These are phyloP conservation scores for Mycothermus thermophilus DNA, from an alignment of 495 filamentous ascomycete species.

Conservation along the genomic window DNA sequence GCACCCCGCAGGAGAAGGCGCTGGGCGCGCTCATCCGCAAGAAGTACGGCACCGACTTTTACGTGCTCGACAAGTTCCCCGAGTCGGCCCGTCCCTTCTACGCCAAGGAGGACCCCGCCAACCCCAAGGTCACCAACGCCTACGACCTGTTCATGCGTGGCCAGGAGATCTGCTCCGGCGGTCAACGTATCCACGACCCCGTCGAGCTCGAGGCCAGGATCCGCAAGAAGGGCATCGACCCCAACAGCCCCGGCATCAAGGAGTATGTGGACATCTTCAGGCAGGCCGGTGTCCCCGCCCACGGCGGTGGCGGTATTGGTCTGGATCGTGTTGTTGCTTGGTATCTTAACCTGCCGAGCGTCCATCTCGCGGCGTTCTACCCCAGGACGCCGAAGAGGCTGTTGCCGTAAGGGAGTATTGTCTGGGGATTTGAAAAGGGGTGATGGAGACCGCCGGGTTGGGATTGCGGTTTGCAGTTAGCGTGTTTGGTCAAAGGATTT, in stretches of 20 bases:
- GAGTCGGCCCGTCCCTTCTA: slow-evolving; percentile 78
- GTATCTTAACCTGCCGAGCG: slow-evolving; percentile 70
- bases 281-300: slow-evolving; percentile 57
- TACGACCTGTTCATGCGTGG: slow-evolving; percentile 91
- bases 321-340: slow-evolving; percentile 82
- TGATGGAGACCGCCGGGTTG: no score
- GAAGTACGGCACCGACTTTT: slow-evolving; percentile 85
- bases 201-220: slow-evolving; percentile 55
- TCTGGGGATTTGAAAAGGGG: no score
- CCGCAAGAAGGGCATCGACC: slow-evolving; percentile 58
- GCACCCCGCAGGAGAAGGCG: slow-evolving; percentile 75
- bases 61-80: slow-evolving; percentile 83
- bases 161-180: slow-evolving; percentile 62
- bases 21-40: slow-evolving; percentile 72
- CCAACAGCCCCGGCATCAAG: slow-evolving; percentile 57
- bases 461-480: no score
- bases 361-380: slow-evolving; percentile 65
- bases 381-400: slow-evolving; percentile 77
- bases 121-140: slow-evolving; percentile 59
- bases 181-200: slow-evolving; percentile 71
- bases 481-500: no score
- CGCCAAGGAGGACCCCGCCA: slow-evolving; percentile 60
- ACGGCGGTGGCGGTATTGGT: slow-evolving; percentile 78
- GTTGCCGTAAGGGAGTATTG: slow-evolving; percentile 37
- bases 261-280: slow-evolving; percentile 76